Conservation (phyloP, 2,329 filamentous ascomycete species). For the Huntiella decipiens region DNA sequence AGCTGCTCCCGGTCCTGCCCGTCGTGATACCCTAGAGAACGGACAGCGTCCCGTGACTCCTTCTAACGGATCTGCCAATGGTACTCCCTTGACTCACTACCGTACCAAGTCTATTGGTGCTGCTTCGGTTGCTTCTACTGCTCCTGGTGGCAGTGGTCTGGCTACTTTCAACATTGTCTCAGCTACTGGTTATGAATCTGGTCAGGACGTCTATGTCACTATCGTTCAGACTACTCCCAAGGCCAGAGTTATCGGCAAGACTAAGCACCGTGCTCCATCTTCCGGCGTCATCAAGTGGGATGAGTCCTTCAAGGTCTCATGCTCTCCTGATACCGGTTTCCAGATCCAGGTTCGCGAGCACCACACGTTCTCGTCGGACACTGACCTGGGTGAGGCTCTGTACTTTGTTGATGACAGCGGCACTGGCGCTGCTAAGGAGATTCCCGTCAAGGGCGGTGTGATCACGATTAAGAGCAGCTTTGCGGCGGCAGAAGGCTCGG, state of each 20-base stretch:
- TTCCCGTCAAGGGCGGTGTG: conserved; percentile 53
- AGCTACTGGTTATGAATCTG: conserved; percentile 57
- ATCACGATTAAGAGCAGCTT: conserved; percentile 63
- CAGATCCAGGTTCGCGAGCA: conserved; percentile 73
- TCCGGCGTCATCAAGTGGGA: conserved; percentile 49
- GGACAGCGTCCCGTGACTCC: conserved; percentile 9
- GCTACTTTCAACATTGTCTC: conserved; percentile 66
- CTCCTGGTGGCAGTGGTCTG: conserved; percentile 48
- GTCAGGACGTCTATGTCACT: conserved; percentile 59
- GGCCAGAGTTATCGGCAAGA: conserved; percentile 73
- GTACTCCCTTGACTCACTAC: conserved; percentile 20
- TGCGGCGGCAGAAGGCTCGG: conserved; percentile 21
- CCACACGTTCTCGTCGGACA: conserved; percentile 64
- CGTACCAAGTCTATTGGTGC: conserved; percentile 41
- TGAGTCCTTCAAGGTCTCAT: conserved; percentile 60
- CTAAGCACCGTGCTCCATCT: conserved; percentile 66
- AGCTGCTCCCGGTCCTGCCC: conserved; percentile 14
- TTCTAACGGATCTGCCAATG: conserved; percentile 16
- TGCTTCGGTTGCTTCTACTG: conserved; percentile 46
- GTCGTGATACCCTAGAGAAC: conserved; percentile 16
- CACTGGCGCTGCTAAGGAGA: conserved; percentile 46
- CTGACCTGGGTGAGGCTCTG: conserved; percentile 64
- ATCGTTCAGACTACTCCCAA: conserved; percentile 50
- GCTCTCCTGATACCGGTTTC: conserved; percentile 70
- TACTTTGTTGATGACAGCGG: conserved; percentile 80